phyloP scores from a whole-genome alignment of 176 grass and related monocot species.

The Thalia dealbata region DNA sequence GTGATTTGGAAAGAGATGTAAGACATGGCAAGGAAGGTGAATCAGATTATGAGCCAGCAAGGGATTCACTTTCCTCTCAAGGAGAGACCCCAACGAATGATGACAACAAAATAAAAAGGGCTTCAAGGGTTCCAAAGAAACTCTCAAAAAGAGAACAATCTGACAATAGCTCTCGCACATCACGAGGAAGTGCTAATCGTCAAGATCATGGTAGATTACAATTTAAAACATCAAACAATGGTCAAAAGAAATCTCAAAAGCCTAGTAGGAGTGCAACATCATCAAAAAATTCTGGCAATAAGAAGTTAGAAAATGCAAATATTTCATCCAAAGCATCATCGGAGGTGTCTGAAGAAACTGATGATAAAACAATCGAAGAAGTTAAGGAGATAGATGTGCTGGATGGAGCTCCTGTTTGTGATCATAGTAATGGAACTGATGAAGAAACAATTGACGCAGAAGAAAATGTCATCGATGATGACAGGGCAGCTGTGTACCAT shows the following conservation, averaged over 20 bases:
- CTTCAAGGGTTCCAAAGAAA: constrained; percentile 62
- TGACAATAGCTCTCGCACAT: constrained; percentile 32
- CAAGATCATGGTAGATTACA: constrained; percentile 51
- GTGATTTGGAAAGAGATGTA: constrained; percentile 36
- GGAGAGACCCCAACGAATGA: constrained; percentile 47
- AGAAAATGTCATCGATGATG: constrained; percentile 49
- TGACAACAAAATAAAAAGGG: constrained; percentile 48
- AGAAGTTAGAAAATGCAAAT: constrained; percentile 35
- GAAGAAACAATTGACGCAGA: constrained; percentile 77
- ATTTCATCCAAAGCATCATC: constrained; percentile 42
- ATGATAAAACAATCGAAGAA: constrained; percentile 66
- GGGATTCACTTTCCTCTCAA: constrained; percentile 69
- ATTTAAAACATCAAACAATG: constrained; percentile 49
- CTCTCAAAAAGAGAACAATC: constrained; percentile 57
- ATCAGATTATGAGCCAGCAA: constrained; percentile 52
- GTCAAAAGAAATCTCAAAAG: constrained; percentile 54
- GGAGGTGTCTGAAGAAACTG: constrained; percentile 63
- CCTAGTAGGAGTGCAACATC: constrained; percentile 32
- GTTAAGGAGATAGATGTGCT: constrained; percentile 90
- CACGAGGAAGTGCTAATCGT: constrained; percentile 40
- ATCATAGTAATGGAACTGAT: constrained; percentile 89
- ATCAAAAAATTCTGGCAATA: constrained; percentile 38
- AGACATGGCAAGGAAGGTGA: constrained; percentile 55
- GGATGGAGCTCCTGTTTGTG: constrained; percentile 82
- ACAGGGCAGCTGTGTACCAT: constrained; percentile 16